phyloP scores from a whole-genome alignment of 2,329 filamentous ascomycete genomes.

The Alternaria brassicae region DNA sequence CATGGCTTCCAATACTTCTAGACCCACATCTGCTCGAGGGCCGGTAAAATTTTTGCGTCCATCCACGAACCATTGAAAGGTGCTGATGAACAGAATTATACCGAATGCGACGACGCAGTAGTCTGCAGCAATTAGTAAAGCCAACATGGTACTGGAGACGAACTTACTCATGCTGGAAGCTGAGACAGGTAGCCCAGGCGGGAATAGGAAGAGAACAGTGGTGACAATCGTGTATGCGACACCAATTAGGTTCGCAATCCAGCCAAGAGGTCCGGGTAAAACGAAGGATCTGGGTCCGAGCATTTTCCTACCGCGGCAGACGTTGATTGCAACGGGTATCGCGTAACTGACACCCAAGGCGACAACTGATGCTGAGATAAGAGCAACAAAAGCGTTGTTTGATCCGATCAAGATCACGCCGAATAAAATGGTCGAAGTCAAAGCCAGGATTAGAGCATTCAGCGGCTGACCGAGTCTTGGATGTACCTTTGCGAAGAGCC shows the following conservation, averaged over 20 bases:
- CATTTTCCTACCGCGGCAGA: slow-evolving; percentile 69
- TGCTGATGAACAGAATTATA: slow-evolving; percentile 64
- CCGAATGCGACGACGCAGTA: slow-evolving; percentile 65
- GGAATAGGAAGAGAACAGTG: slow-evolving; percentile 77
- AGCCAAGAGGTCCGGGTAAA: slow-evolving; percentile 63
- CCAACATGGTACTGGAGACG: not conserved
- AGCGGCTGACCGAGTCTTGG: slow-evolving; percentile 68
- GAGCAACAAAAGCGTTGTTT: slow-evolving; percentile 72
- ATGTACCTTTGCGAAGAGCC: slow-evolving; percentile 68
- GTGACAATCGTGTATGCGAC: slow-evolving; percentile 73
- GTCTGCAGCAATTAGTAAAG: slow-evolving; percentile 38
- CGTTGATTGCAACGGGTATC: slow-evolving; percentile 75
- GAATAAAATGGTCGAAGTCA: slow-evolving; percentile 69
- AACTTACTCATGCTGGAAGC: slow-evolving; percentile 71
- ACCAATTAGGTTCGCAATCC: slow-evolving; percentile 66
- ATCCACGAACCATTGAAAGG: slow-evolving; percentile 66
- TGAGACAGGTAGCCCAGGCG: slow-evolving; percentile 69
- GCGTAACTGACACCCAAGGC: slow-evolving; percentile 75
- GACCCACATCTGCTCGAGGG: slow-evolving; percentile 50
- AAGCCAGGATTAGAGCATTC: slow-evolving; percentile 69
- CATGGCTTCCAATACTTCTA: slow-evolving; percentile 52
- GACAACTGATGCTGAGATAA: slow-evolving; percentile 74
- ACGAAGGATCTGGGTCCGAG: slow-evolving; percentile 67
- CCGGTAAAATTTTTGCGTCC: slow-evolving; percentile 67
- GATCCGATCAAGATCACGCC: slow-evolving; percentile 75